Conservation (phyloP, 768 basidiomycete genomes). For the Naganishia friedmannii region DNA sequence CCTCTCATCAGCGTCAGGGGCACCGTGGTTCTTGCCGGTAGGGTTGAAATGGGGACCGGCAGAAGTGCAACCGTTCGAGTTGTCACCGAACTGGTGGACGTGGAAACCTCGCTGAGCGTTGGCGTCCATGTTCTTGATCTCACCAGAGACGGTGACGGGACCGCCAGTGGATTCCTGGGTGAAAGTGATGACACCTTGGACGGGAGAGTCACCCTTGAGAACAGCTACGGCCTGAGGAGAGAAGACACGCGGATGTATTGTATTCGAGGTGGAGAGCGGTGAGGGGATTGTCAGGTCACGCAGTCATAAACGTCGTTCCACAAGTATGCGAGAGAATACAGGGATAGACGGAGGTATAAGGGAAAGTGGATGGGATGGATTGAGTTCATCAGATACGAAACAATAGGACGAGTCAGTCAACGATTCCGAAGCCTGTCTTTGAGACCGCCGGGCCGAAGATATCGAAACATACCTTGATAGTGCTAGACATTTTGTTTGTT, state of each 20-base stretch:
- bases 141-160: constrained; percentile 64
- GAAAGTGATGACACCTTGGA: constrained; percentile 67
- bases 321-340: too few relatives aligned
- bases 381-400: not conserved
- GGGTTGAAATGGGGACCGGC: constrained; percentile 79
- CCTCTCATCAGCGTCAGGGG: constrained; percentile 56
- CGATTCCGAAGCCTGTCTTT: not conserved
- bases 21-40: constrained; percentile 64
- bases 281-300: not conserved
- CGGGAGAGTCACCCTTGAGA: constrained; percentile 62
- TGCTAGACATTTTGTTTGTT: constrained; percentile 19
- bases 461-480: constrained; percentile 19
- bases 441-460: not conserved
- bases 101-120: constrained; percentile 70
- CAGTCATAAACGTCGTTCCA: constrained; percentile 1
- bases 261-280: not conserved
- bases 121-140: constrained; percentile 62
- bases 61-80: constrained; percentile 57
- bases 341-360: not conserved
- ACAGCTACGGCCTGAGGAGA: constrained; percentile 61
- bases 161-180: constrained; percentile 58
- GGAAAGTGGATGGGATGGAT: not conserved
- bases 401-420: not conserved
- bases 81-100: constrained; percentile 68
- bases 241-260: not conserved